Conservation (phyloP, 202 grass and related monocot species). For the Setaria italica region DNA sequence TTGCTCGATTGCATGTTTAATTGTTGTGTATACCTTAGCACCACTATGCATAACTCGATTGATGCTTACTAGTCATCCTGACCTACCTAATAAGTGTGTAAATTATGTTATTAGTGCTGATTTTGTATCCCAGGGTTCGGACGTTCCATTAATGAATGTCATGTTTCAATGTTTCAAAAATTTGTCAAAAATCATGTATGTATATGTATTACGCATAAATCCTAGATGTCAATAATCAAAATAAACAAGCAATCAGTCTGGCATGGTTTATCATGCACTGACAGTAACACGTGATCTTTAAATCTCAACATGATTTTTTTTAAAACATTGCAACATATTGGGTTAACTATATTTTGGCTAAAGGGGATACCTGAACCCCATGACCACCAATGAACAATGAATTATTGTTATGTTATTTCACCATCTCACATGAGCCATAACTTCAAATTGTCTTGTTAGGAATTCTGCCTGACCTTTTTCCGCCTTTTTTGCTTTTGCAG, state of each 20-base stretch:
- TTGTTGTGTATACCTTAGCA: conserved; percentile 5
- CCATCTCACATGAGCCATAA: conserved; percentile 8
- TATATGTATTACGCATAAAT: background rate
- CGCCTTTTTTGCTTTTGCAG: conserved; percentile 51
- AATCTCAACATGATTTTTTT: background rate
- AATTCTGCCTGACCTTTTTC: conserved; percentile 23
- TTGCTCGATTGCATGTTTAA: conserved; percentile 14
- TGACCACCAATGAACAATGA: background rate
- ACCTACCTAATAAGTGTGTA: background rate
- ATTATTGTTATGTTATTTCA: background rate
- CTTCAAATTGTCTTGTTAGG: background rate
- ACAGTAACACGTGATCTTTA: background rate
- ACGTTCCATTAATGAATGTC: background rate
- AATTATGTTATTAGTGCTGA: background rate
- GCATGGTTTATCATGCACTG: background rate
- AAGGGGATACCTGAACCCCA: background rate
- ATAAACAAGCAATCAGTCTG: background rate
- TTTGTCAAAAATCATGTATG: background rate
- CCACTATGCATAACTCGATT: conserved; percentile 22
- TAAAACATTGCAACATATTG: background rate
- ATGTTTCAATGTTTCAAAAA: background rate
- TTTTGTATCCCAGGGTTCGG: background rate
- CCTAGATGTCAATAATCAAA: background rate
- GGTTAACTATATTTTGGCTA: background rate
- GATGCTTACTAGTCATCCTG: conserved; percentile 12